Conservation (phyloP, 148 eudicot genomes). For the Rhododendron griersonianum region DNA sequence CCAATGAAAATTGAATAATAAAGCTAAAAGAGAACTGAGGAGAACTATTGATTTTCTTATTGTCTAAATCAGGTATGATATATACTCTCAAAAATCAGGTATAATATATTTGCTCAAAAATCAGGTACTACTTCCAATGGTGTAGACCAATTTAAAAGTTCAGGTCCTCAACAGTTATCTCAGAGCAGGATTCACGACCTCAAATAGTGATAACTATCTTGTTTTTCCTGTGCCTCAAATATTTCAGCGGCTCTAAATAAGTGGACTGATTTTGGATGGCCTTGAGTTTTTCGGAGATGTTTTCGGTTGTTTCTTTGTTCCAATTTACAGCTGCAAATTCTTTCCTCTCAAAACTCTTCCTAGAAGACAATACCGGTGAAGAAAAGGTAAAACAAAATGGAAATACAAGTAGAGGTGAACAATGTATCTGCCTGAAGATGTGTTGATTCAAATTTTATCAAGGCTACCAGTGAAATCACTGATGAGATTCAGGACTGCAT, state of each 20-base stretch:
- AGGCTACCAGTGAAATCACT: slow-evolving; percentile 25
- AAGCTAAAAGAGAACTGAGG: background rate
- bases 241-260: background rate
- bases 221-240: background rate
- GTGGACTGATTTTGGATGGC: slow-evolving; percentile 7
- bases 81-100: background rate
- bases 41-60: background rate
- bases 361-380: background rate
- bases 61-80: background rate
- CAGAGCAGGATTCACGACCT: background rate
- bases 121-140: background rate
- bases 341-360: background rate
- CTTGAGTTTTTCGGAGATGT: background rate
- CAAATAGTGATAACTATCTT: background rate
- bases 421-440: slow-evolving; percentile 17
- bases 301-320: background rate
- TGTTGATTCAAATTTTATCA: slow-evolving; percentile 19
- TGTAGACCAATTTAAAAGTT: background rate
- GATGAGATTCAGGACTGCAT: slow-evolving; percentile 16
- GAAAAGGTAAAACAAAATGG: background rate
- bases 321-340: background rate
- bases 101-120: background rate
- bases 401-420: background rate
- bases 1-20: background rate
- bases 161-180: background rate